Base-by-base conservation (phyloP, 768 basidiomycete genomes). In the Mycena capillaripes region DNA sequence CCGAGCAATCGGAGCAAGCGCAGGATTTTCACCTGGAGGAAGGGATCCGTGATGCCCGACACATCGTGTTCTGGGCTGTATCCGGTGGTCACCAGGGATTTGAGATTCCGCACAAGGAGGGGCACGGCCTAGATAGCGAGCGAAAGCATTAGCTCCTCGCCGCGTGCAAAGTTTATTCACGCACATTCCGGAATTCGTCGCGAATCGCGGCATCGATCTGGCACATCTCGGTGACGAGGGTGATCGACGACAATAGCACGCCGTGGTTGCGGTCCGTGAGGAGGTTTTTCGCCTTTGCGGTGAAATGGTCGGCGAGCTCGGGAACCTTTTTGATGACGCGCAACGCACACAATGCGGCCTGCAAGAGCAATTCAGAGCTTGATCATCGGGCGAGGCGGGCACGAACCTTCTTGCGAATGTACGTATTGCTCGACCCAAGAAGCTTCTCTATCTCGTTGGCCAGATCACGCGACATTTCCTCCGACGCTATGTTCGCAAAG, bases 11-110 rank as follows among this genome's bases (percentile, higher is more conserved):
- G 90, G 53, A 99, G 85, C 44, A 99, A 85, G 14, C 97, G 92
- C 27, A 99, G 86, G 48, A 97, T 91, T 82, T 99, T 99, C 76
- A 97, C 92, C 81, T 97, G 96, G 9, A 97, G 85, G 87, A 97
- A 97, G 9, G 96, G 96, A 82, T 97, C 97, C 19, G 98, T 98
- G 82, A 99, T 98, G 42, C 98, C 98, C n/a, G 96, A 96, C 12
- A 99, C 98, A 76, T 99, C 98, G 78, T 99, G 98, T 80, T 99
- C 98, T 27, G 98, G 97, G 76, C 96, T 97, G 82, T 98, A 98
- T 11, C 97, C 97, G 4, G 97, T 98, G 0, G 97, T 97, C 48
- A 95, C 95, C 69, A 99, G 85, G 1, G 96, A 94, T 81, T 99
- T 99, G 75, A 99, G 88, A 78, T 98, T 96, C 73, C 96, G 93